Evolutionary conservation across 352 stramenopile species (phyloP), one percentile per base, ranked within the genome.

Genomic region (Hyaloperonospora brassicae): DNA sequence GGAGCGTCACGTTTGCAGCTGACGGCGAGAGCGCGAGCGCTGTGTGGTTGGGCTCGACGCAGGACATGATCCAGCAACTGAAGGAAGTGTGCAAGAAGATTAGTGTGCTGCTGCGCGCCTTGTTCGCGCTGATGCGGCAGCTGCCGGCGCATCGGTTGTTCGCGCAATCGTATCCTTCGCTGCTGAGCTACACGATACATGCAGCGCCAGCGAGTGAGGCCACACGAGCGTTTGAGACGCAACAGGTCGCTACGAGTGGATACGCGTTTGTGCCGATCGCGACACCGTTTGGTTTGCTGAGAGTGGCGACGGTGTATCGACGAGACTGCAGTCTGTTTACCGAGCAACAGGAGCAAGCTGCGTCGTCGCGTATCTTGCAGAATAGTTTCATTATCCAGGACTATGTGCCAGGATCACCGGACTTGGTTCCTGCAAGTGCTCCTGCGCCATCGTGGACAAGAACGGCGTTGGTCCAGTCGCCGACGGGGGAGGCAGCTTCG

Each of bases 331-430:
- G 82, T 22, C 59, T 67, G 14, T 64, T 85, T 9, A 73, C 61
- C 17, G 59, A 73, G 36, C 52, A 50, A 47, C 66, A 72, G 25
- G 52, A 73, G 13, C 71, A 76, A 17, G 49, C 54, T 14, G 54
- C 55, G 7, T 60, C 63, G 13, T 66, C 78, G 6, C 60, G 70
- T 38, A 74, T 88, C 31, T 86, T 90, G 39, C 68, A 88, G 31
- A 68, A 86, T 40, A 84, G 90, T 44, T 82, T 73, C 35, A 91
- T 93, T 55, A 93, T 93, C 48, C 79, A 90, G 39, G 81, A 93
- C 47, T 93, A 93, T 57, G 81, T 93, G 5, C 80, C 84, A 0
- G 67, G 64, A 0, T 89, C 81, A 0, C 80, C 83, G 0, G 69
- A 89, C 41, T 55, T 71, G 39, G 45, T 58, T 9, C 34, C 62